Evolutionary conservation across 305 asterid genomes (phyloP), one percentile per base, ranked within the genome.

Genomic region (Fraxinus ornus): DNA sequence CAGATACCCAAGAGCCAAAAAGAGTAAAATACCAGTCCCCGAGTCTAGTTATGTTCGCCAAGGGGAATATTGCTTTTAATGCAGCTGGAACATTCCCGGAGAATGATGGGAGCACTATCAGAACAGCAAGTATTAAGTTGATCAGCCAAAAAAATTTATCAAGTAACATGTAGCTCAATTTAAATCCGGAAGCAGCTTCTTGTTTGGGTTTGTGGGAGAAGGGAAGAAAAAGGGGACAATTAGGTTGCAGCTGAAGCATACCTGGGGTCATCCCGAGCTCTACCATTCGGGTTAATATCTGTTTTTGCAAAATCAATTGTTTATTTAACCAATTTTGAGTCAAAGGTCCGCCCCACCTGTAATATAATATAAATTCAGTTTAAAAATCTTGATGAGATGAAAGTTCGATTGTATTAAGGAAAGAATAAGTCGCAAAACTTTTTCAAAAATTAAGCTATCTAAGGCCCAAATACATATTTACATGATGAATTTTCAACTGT

Each of bases 1-100:
- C 66, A 39, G 33, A 32, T 17, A 75, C n/a, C 21, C 73, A 13
- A 24, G 44, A 81, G 79, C 57, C 49, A 71, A 72, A 78, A 72
- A 73, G 62, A 77, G 77, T 64, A 33, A 85, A 79, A 81, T 94
- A 96, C 99, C 99, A 94, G 89, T 96, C 95, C 41, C 99, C 99
- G 55, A 96, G 98, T 80, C 95, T 88, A 87, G 88, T 94, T 75
- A 96, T 96, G 85, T 91, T 96, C 76, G 99, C 98, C 17, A 89
- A 89, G 44, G 99, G 97, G 47, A 91, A 93, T 70, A 84, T 92
- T 83, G 88, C 87, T 88, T 93, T 93, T 62, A 96, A 57, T 64
- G 95, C 97, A 82, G 97, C 98, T 73, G 99, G 99, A 88, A 96
- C 97, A 91, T 93, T 96, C 86, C 99, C 99, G 86, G 99, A 96